Evolutionary conservation across 139 green algal species (phyloP).

Genomic region (Astrephomene gubernaculifera): DNA sequence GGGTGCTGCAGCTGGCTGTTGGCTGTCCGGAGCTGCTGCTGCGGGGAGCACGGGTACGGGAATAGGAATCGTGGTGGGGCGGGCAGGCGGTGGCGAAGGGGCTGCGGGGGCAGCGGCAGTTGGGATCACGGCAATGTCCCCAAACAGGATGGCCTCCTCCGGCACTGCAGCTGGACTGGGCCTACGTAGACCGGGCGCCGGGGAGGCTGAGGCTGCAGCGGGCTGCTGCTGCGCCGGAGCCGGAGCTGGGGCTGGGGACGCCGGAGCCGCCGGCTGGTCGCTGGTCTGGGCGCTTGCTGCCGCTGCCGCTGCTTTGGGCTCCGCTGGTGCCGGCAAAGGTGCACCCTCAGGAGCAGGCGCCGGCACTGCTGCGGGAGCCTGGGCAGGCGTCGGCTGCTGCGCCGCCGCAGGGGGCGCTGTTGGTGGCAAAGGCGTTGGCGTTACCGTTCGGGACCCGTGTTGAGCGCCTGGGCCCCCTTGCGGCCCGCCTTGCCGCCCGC

Average conservation of each 20-base stretch:
- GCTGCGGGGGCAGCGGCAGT: neutral
- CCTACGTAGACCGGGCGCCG: neutral
- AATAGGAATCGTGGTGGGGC: no score
- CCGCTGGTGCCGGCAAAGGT: neutral
- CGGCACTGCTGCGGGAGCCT: neutral
- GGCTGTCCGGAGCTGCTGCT: neutral
- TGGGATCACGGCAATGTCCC: conserved; percentile 36
- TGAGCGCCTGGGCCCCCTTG: no score
- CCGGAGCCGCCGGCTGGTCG: neutral
- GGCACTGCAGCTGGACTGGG: neutral
- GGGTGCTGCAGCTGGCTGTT: neutral
- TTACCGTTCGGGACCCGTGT: no score
- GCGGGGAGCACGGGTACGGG: neutral
- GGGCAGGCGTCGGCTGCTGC: neutral
- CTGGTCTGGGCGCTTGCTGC: neutral
- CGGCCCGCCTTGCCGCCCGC: neutral
- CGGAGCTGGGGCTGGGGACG: neutral
- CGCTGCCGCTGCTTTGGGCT: neutral
- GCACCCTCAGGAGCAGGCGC: neutral
- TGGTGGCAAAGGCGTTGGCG: neutral
- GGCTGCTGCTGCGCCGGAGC: neutral
- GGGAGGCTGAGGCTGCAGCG: neutral
- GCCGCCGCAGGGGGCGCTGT: neutral
- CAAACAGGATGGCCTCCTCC: conserved; percentile 40
- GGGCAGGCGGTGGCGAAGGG: neutral